A percentile compares a stretch with the other conserved stretches of the same genome.
These are phyloP conservation scores for Neopestalotiopsis clavispora DNA, from an alignment of 2,329 filamentous ascomycete species.

Conservation along the genomic window DNA sequence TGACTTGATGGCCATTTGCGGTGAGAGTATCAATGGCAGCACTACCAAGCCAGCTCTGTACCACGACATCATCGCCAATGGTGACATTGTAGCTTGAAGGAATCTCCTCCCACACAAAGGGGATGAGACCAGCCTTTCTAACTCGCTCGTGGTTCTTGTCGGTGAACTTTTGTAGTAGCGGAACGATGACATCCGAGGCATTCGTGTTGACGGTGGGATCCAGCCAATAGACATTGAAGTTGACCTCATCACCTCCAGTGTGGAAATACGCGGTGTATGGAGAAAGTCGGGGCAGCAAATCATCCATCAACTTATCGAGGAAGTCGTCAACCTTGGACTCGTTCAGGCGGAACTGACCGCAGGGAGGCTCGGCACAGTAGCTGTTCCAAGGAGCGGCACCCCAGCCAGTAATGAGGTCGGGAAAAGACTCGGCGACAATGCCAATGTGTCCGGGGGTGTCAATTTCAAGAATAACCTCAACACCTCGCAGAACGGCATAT, in stretches of 20 bases:
- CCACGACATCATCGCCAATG: slow-evolving; percentile 71
- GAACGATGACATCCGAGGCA: slow-evolving; percentile 66
- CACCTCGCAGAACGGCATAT: slow-evolving; percentile 71
- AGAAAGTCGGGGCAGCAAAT: slow-evolving; percentile 73
- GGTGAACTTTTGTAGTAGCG: slow-evolving; percentile 79
- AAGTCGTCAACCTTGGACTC: slow-evolving; percentile 72
- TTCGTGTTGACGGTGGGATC: slow-evolving; percentile 76
- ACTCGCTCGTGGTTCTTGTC: slow-evolving; percentile 72
- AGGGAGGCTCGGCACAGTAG: slow-evolving; percentile 68
- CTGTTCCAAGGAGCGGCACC: slow-evolving; percentile 59
- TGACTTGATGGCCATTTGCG: slow-evolving; percentile 68
- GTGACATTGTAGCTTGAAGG: slow-evolving; percentile 78
- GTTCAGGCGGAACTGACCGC: slow-evolving; percentile 78
- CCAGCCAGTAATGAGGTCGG: slow-evolving; percentile 73
- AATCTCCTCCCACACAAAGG: slow-evolving; percentile 91
- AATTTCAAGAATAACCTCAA: slow-evolving; percentile 77
- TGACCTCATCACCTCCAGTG: slow-evolving; percentile 87
- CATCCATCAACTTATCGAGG: slow-evolving; percentile 73
- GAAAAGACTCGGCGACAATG: slow-evolving; percentile 67
- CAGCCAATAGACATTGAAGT: slow-evolving; percentile 73
- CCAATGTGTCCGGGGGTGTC: slow-evolving; percentile 83
- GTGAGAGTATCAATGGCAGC: slow-evolving; percentile 65
- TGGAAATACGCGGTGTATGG: slow-evolving; percentile 80
- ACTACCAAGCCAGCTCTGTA: slow-evolving; percentile 79
- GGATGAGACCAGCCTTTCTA: slow-evolving; percentile 66